Evolutionary conservation across 768 basidiomycete genomes (phyloP).

Genomic region (Termitomyces heimii): DNA sequence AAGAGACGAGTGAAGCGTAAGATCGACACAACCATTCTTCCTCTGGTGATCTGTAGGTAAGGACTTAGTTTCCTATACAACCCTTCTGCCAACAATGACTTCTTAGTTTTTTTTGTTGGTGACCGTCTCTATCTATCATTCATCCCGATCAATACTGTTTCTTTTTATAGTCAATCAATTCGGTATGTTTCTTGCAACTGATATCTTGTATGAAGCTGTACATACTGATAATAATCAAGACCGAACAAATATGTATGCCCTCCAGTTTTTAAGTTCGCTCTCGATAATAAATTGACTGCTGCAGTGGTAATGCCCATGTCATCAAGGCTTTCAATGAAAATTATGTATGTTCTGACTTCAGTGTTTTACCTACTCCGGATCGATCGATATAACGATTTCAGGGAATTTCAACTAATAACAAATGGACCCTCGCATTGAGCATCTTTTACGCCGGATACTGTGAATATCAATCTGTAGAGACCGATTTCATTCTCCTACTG

Average conservation of each 20-base stretch:
- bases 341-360: constrained; percentile 28
- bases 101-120: constrained; percentile 43
- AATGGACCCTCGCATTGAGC: constrained; percentile 51
- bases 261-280: neutral
- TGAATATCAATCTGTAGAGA: constrained; percentile 16
- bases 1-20: constrained; percentile 40
- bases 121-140: neutral
- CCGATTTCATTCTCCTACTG: neutral
- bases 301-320: constrained; percentile 52
- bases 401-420: constrained; percentile 47
- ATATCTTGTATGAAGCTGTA: neutral
- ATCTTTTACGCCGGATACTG: constrained; percentile 61
- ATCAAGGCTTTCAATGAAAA: constrained; percentile 46
- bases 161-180: constrained; percentile 37
- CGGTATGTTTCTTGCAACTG: constrained; percentile 21
- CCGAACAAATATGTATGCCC: constrained; percentile 49
- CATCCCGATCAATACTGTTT: constrained; percentile 13
- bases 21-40: constrained; percentile 45
- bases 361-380: neutral
- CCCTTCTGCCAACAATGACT: neutral
- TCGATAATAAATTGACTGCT: neutral
- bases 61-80: constrained; percentile 2
- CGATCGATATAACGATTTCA: constrained; percentile 10
- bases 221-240: constrained; percentile 24
- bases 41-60: constrained; percentile 44